Base-by-base conservation (phyloP, 129 eudicot species). In the Centrapalus pauciflorus region DNA sequence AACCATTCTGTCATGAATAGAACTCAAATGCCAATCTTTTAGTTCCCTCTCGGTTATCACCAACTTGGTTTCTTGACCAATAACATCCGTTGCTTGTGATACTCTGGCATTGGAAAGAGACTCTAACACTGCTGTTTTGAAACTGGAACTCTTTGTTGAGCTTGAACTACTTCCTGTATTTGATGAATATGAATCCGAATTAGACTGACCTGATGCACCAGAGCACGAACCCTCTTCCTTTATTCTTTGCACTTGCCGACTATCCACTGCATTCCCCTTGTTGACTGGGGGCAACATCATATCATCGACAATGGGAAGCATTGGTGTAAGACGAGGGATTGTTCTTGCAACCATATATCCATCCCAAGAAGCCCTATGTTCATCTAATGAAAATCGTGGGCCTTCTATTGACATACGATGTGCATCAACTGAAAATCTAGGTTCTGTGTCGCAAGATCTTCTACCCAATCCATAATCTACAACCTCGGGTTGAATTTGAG, bases 321-420 rank as follows among this genome's bases (percentile, higher is more conserved):
- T 88, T 0, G 96, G 98, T 0, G 95, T 75, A 14, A 85, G 81
- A 69, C 85, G 76, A 17, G 96, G 96, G 19, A 85, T 89, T 7
- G 93, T 85, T 79, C 96, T 76, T 0, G 95, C 96, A 55, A 86
- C 71, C 90, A 88, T 73, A 72, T 88, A 85, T 43, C 96, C 98
- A 82, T 92, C 96, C 98, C 98, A 92, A 17, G 96, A 88, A 64
- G 98, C 98, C 71, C 98, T 77, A 9, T 87, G 95, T 73, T 92
- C 98, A 45, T 85, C 98, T 34, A 78, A 70, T 2, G 93, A 82
- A n/a, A 66, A 58, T 28, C 69, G 69, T 0, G 77, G 54, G 69
- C 72, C 77, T 23, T 84, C 89, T 33, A 83, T 49, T 12, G 82
- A 78, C 69, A 84, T 71, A 52, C 95, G 68, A 52, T 82, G 82